Evolutionary conservation across 1,284 basidiomycete species (phyloP).

Genomic region (Ustanciosporium gigantosporum): DNA sequence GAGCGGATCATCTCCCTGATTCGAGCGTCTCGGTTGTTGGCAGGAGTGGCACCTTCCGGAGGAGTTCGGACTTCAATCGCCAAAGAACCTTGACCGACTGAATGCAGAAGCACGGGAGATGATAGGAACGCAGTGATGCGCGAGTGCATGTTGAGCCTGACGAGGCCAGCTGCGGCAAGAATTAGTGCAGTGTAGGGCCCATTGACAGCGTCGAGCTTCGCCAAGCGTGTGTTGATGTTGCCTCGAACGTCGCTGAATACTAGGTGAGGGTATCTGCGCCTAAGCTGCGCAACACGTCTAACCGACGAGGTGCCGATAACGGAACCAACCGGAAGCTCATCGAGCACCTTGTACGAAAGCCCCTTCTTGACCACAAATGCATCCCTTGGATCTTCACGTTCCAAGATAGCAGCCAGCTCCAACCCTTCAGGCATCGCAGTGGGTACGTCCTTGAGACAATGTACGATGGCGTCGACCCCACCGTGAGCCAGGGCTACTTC

Average conservation of each 20-base stretch:
- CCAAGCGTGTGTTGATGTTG: slow-evolving; percentile 72
- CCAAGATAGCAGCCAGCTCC: slow-evolving; percentile 79
- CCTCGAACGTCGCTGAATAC: slow-evolving; percentile 78
- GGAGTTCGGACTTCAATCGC: slow-evolving; percentile 79
- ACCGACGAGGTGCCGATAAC: slow-evolving; percentile 95
- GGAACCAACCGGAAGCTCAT: slow-evolving; percentile 83
- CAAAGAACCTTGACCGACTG: slow-evolving; percentile 92
- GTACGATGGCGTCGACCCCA: slow-evolving; percentile 87
- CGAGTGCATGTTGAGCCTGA: slow-evolving; percentile 74
- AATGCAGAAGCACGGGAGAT: slow-evolving; percentile 77
- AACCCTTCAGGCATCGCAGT: slow-evolving; percentile 83
- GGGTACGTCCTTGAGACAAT: slow-evolving; percentile 91
- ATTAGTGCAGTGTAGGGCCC: slow-evolving; percentile 87
- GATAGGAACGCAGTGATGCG: slow-evolving; percentile 78
- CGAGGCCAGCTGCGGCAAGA: slow-evolving; percentile 89
- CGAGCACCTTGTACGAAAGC: slow-evolving; percentile 71
- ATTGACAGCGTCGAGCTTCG: slow-evolving; percentile 83
- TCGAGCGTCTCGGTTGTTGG: slow-evolving; percentile 50
- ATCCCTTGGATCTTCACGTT: slow-evolving; percentile 88
- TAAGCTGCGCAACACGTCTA: slow-evolving; percentile 85
- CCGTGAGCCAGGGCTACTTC: slow-evolving; percentile 77
- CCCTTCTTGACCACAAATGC: slow-evolving; percentile 84
- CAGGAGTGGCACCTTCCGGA: slow-evolving; percentile 28
- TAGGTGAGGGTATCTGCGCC: slow-evolving; percentile 76
- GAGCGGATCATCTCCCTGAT: slow-evolving; percentile 47